Percentiles rank a stretch among this genome's conserved stretches.
These are phyloP conservation scores for Taphrina flavorubra DNA, from an alignment of 1,139 yeast genomes.

Conservation along the genomic window DNA sequence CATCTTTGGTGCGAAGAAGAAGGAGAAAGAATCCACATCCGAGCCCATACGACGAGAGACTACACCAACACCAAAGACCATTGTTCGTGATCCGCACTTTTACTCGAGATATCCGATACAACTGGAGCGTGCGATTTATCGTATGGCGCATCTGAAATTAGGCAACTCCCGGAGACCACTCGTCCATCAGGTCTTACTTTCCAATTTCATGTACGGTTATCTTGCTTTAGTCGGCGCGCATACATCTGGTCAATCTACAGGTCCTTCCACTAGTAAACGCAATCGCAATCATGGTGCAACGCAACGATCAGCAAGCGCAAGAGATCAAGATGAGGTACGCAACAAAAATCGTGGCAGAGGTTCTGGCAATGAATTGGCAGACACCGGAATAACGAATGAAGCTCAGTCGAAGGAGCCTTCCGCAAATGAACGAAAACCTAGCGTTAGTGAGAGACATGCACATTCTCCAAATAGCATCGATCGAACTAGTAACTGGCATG, in stretches of 20 bases:
- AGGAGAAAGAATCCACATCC: constrained; percentile 22
- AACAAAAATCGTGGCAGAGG: not conserved
- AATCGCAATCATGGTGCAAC: not conserved
- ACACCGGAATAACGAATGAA: not conserved
- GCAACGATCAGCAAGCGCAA: constrained; percentile 1
- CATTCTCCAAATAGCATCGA: too few relatives aligned
- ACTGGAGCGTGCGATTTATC: constrained; percentile 91
- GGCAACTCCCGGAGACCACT: constrained; percentile 92
- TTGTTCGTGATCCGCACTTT: constrained; percentile 29
- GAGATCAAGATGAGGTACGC: constrained; percentile 1
- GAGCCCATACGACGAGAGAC: constrained; percentile 6
- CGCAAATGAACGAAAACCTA: not conserved
- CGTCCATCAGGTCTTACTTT: constrained; percentile 85
- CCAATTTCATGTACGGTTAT: constrained; percentile 97
- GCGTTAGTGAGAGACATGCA: too few relatives aligned
- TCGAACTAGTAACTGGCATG: too few relatives aligned
- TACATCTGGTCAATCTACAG: constrained; percentile 19
- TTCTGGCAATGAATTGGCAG: not conserved
- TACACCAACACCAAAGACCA: constrained; percentile 8
- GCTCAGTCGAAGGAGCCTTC: not conserved
- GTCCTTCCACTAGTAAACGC: constrained; percentile 7
- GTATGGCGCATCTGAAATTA: constrained; percentile 86
- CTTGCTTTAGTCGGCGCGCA: constrained; percentile 77
- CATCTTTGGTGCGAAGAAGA: constrained; percentile 36
- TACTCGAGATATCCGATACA: constrained; percentile 77